phyloP scores from a whole-genome alignment of 2,329 filamentous ascomycete genomes.

The Pseudogymnoascus verrucosus region DNA sequence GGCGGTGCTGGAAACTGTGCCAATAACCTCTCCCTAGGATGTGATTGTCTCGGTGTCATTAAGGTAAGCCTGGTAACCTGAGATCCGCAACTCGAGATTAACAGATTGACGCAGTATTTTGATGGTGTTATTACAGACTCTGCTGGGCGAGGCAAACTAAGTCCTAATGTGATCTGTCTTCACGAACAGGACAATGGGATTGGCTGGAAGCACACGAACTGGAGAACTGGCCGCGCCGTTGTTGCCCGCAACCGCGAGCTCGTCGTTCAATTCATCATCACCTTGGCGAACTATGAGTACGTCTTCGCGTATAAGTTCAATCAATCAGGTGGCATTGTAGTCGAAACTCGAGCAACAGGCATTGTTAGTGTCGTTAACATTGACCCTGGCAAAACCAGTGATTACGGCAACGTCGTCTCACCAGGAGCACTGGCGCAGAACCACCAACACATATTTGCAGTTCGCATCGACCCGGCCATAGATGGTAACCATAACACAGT shows the following conservation, averaged over 20 bases:
- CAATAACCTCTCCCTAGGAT: slow-evolving; percentile 60
- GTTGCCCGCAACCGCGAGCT: slow-evolving; percentile 55
- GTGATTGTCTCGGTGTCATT: slow-evolving; percentile 61
- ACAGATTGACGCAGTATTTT: slow-evolving; percentile 39
- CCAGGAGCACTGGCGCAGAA: slow-evolving; percentile 51
- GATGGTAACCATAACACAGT: slow-evolving; percentile 47
- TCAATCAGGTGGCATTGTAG: slow-evolving; percentile 50
- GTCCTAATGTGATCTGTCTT: slow-evolving; percentile 56
- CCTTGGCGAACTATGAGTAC: slow-evolving; percentile 65
- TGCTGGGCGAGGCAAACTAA: slow-evolving; percentile 44
- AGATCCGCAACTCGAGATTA: slow-evolving; percentile 8
- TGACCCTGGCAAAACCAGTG: slow-evolving; percentile 42
- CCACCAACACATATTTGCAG: slow-evolving; percentile 51
- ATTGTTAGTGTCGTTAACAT: slow-evolving; percentile 50
- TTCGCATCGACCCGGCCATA: slow-evolving; percentile 48
- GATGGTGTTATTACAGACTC: slow-evolving; percentile 44
- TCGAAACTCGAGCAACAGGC: slow-evolving; percentile 58
- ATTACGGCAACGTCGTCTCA: slow-evolving; percentile 53
- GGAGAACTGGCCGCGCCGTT: slow-evolving; percentile 52
- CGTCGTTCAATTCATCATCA: slow-evolving; percentile 60
- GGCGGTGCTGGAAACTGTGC: slow-evolving; percentile 55
- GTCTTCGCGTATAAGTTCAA: slow-evolving; percentile 58
- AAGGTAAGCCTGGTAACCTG: slow-evolving; percentile 29
- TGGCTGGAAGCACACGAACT: slow-evolving; percentile 64
- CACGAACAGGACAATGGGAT: slow-evolving; percentile 65